Evolutionary conservation across 176 grass and related monocot species (phyloP).

Genomic region (Oryza glumipatula): DNA sequence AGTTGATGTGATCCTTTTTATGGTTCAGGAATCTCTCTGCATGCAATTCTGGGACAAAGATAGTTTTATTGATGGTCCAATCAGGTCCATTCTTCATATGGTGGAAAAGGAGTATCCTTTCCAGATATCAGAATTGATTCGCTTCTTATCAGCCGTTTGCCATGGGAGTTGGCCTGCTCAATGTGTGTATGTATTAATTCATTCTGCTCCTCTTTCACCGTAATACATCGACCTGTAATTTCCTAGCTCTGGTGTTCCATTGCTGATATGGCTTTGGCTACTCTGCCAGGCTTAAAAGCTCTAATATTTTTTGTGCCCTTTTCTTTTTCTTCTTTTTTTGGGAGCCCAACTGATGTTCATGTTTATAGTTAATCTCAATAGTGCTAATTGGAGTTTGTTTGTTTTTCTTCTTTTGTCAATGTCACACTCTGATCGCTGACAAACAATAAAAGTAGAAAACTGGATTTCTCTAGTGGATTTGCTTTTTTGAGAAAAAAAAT

Average conservation of each 20-base stretch:
- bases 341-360: neutral
- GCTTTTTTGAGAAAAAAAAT: neutral
- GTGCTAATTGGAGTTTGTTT: neutral
- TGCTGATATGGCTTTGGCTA: neutral
- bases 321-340: neutral
- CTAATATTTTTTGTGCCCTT: neutral
- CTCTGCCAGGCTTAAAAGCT: neutral
- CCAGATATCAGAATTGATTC: slow-evolving; percentile 61
- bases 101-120: slow-evolving; percentile 90
- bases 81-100: slow-evolving; percentile 87
- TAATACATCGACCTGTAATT: neutral
- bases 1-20: slow-evolving; percentile 21
- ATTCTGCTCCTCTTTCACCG: slow-evolving; percentile 1
- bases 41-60: slow-evolving; percentile 98
- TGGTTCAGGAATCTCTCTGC: slow-evolving; percentile 81
- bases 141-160: slow-evolving; percentile 85
- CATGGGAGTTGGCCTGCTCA: slow-evolving; percentile 85
- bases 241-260: neutral
- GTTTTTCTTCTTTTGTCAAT: neutral
- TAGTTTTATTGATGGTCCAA: slow-evolving; percentile 88
- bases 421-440: neutral
- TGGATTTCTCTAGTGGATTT: neutral
- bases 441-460: neutral
- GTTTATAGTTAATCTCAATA: neutral
- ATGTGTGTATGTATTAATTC: slow-evolving; percentile 75